phyloP scores from a whole-genome alignment of 495 filamentous ascomycete genomes.

The Clavariopsis aquatica region DNA sequence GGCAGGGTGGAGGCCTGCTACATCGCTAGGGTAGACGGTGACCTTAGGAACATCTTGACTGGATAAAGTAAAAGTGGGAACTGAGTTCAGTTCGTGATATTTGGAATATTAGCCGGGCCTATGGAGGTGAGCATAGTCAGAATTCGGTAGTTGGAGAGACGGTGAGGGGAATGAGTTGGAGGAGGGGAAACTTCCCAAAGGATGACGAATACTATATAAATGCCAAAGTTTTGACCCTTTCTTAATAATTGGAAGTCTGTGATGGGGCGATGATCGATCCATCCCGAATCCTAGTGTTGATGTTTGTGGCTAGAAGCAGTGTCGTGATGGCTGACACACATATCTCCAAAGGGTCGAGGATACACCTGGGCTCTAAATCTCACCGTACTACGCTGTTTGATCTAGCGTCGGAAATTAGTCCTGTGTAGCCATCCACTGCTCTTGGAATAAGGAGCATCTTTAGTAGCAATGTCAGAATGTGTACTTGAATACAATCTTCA shows the following conservation, averaged over 20 bases:
- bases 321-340: not conserved
- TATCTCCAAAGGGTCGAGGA: too few relatives aligned
- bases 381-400: too few relatives aligned
- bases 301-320: not conserved
- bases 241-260: not conserved
- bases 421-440: too few relatives aligned
- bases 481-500: too few relatives aligned
- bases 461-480: too few relatives aligned
- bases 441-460: too few relatives aligned
- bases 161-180: slow-evolving; percentile 29
- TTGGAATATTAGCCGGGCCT: slow-evolving; percentile 30
- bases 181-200: slow-evolving; percentile 9
- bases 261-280: not conserved
- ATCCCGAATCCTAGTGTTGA: not conserved
- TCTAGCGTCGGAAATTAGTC: too few relatives aligned
- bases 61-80: slow-evolving; percentile 17
- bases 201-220: slow-evolving; percentile 8
- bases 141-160: slow-evolving; percentile 34
- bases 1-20: slow-evolving; percentile 16
- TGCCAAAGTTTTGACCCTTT: not conserved
- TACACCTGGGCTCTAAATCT: too few relatives aligned
- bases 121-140: slow-evolving; percentile 8
- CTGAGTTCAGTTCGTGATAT: not conserved
- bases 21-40: slow-evolving; percentile 6
- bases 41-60: slow-evolving; percentile 22